Conservation (phyloP, 176 grass and related monocot species). For the Bolboschoenus planiculmis region DNA sequence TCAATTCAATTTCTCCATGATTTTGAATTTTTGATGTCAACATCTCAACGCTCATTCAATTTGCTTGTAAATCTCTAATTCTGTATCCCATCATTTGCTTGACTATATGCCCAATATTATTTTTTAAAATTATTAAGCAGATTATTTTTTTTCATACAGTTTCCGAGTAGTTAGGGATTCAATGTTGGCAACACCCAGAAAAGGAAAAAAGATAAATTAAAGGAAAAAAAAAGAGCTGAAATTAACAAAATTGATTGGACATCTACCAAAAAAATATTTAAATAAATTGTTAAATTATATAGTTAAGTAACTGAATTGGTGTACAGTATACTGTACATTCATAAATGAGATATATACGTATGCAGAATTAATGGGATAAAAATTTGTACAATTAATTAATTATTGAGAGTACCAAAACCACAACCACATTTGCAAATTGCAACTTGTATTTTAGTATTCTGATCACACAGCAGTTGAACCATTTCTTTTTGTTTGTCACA, state of each 20-base stretch:
- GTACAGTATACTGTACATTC: background rate
- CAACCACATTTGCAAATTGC: constrained; percentile 1
- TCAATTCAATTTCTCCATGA: background rate
- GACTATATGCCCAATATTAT: background rate
- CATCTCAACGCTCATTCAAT: background rate
- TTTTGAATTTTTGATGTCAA: constrained; percentile 1
- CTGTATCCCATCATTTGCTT: background rate
- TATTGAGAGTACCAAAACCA: background rate
- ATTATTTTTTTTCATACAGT: background rate
- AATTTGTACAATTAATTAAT: background rate
- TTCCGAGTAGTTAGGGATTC: background rate
- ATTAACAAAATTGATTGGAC: background rate
- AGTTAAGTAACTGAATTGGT: background rate
- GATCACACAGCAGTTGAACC: background rate
- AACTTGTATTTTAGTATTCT: background rate
- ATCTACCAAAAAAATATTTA: background rate
- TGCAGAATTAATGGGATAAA: background rate
- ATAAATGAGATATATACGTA: background rate
- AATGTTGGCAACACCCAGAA: background rate
- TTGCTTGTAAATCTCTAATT: background rate
- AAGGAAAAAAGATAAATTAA: background rate
- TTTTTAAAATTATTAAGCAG: background rate
- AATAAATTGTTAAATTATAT: background rate
- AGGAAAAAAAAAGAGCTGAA: background rate
- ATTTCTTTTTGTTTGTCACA: background rate